Percentiles rank a stretch among this genome's conserved stretches.
These are phyloP conservation scores for Cladosporium halotolerans DNA, from an alignment of 2,329 filamentous ascomycete genomes.

Conservation along the genomic window DNA sequence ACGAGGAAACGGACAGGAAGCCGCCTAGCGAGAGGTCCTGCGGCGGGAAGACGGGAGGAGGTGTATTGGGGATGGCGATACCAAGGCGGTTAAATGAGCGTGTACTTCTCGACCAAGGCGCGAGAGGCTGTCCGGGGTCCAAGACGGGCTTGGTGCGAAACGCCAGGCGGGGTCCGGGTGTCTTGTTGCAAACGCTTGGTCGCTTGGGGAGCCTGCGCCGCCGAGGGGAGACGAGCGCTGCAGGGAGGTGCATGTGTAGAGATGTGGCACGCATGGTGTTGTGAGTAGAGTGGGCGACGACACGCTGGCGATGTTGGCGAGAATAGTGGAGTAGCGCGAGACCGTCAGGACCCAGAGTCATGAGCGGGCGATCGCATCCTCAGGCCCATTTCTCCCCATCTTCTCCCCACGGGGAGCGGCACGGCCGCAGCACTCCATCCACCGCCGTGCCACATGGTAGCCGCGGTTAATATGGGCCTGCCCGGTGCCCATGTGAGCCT, in stretches of 20 bases:
- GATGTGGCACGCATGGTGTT: no score
- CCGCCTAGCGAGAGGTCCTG: no score
- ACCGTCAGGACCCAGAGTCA: not conserved
- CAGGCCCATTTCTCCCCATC: not conserved
- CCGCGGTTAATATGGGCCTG: conserved; percentile 7
- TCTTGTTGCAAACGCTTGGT: not conserved
- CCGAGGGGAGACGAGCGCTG: not conserved
- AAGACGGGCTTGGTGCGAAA: conserved; percentile 8
- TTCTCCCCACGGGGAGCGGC: conserved; percentile 10
- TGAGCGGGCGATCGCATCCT: not conserved
- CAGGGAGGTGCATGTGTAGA: not conserved
- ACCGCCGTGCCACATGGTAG: not conserved
- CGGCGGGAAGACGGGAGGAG: conserved; percentile 5
- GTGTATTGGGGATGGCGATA: conserved; percentile 3
- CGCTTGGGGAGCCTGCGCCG: not conserved
- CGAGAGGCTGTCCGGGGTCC: conserved; percentile 1
- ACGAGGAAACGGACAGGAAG: no score
- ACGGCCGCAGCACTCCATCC: not conserved
- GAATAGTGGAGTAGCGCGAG: not conserved
- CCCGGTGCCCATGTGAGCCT: no score
- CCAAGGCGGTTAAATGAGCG: conserved; percentile 9
- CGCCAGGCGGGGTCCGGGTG: not conserved
- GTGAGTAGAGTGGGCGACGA: no score
- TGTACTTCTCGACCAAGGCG: not conserved
- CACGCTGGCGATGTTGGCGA: no score